Base-by-base conservation (phyloP, 1,284 basidiomycete genomes). In the Rhizoctonia solani region DNA sequence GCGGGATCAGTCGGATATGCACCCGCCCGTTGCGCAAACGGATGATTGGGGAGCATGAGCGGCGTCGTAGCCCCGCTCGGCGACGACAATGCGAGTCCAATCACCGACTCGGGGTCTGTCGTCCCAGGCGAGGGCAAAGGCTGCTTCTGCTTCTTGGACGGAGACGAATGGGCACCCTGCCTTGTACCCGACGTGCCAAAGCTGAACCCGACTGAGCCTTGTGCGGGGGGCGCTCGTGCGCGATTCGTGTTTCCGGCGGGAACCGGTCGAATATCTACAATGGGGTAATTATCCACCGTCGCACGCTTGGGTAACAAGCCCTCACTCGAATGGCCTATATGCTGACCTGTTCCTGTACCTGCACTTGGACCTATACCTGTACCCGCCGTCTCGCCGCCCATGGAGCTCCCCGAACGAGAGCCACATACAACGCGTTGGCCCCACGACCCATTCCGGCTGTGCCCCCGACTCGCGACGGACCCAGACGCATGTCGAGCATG, bases 41-140 rank as follows among this genome's bases (percentile, higher is more conserved):
- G 58, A 52, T 63, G 58, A 34, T 63, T 63, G 8, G 46, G 47
- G 21, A 63, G 27, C 29, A 63, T 16, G 21, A 52, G 46, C 37
- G 19, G 13, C n/a, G 58, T 29, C 23, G 19, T 32, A 13, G 58
- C 27, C 4, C 44, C 44, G 30, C 21, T 29, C 13, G 58, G 58
- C 46, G 58, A 50, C 23, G 58, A 63, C 46, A 63, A n/a, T 6
- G 58, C 58, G 37, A 63, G 58, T 3, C 58, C 58, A 41, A 63
- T 63, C n/a, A 37, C 46, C 9, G 58, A 63, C 2, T 52, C 58
- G n/a, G 25, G 32, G 25, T 46, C 47, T 34, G 58, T 39, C 3
- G 58, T n/a, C n/a, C n/a, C n/a, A n/a, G n/a, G n/a, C n/a, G n/a
- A n/a, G n/a, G n/a, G n/a, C n/a, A n/a, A n/a, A n/a, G n/a, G n/a